Evolutionary conservation across 2,329 filamentous ascomycete species (phyloP), one percentile per base, ranked within the genome.

Genomic region (Colletotrichum truncatum): DNA sequence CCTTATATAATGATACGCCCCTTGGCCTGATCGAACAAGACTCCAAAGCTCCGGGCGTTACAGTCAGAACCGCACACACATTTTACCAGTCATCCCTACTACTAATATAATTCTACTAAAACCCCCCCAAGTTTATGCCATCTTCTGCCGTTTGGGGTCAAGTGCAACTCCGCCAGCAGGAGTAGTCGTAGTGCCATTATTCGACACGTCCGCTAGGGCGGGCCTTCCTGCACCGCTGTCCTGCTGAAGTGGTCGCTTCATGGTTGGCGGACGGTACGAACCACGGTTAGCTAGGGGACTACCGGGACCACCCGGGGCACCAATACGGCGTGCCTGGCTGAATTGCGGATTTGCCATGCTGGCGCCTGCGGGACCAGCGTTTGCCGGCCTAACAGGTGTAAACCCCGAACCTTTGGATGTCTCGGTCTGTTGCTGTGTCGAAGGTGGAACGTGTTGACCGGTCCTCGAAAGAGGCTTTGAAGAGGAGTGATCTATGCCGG

Each of bases 401-500:
- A 69, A 68, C 3, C 65, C 61, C 6, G 67, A 70, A 16, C 68
- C 67, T 9, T 70, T 59, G 65, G 38, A 60, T 58, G 30, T 62
- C 8, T 28, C 34, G 28, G 26, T 64, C n/a, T 59, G 43, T 14
- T 57, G 58, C 9, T 76, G 73, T 18, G 70, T 71, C 53, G 74
- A 73, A 2, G 84, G 81, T 1, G 83, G 74, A 1, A 88, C 80
- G 63, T 89, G 86, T 67, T 86, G 81, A 0, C 83, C 79, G 46
- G 82, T 84, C 67, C 85, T 86, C 4, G 85, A 85, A 2, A 97
- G 80, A 0, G 94, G 93, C 55, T 91, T 90, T 4, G 92, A 94
- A 54, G 88, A 90, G 21, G 81, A 89, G 73, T 97, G 93, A 72
- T 98, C 93, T 38, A 98, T 86, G 3, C 94, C 94, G 0, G 92